Evolutionary conservation across 306 rosid genomes (phyloP), one percentile per base, ranked within the genome.

Genomic region (Notholithocarpus densiflorus): DNA sequence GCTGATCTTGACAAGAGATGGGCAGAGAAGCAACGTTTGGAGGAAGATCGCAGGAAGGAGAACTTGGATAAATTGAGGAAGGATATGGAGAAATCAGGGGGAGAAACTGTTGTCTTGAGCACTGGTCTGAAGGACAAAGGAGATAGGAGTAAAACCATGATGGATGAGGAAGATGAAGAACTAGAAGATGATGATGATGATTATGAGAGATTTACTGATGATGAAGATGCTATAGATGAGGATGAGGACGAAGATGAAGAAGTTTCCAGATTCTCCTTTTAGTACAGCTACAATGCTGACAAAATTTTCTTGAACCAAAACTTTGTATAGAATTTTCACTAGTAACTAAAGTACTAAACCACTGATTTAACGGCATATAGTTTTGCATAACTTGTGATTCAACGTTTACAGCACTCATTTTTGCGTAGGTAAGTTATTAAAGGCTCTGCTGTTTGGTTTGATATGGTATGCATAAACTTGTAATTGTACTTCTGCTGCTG

Each of bases 1-100:
- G 87, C 85, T 75, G 98, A 91, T 82, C 92, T 92, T 68, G 97
- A 94, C 77, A 87, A 92, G 84, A 91, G 97, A 79, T 75, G 86
- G 43, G 91, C 82, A 9, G 97, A 94, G 82, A 94, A 89, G 88
- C 82, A 81, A 23, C 93, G 89, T 8, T 82, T 94, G 79, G 97
- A 94, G 86, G 97, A 89, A 87, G 92, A 92, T 11, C 88, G 88
- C 23, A 82, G 84, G 89, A 90, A 64, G 88, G 92, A 87, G 68
- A 89, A 77, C 90, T 85, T 93, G 93, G 93, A 87, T 64, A 89
- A 82, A 76, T 77, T 93, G 84, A 86, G 90, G 82, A 91, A 75
- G 80, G 97, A 93, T 79, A 90, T 91, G 95, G 91, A 87, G 80
- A 85, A 81, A 73, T 86, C 92, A 0, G 62, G 84, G 55, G 97